Base-by-base conservation (phyloP, 2,329 filamentous ascomycete genomes). In the Thielaviopsis euricoi region DNA sequence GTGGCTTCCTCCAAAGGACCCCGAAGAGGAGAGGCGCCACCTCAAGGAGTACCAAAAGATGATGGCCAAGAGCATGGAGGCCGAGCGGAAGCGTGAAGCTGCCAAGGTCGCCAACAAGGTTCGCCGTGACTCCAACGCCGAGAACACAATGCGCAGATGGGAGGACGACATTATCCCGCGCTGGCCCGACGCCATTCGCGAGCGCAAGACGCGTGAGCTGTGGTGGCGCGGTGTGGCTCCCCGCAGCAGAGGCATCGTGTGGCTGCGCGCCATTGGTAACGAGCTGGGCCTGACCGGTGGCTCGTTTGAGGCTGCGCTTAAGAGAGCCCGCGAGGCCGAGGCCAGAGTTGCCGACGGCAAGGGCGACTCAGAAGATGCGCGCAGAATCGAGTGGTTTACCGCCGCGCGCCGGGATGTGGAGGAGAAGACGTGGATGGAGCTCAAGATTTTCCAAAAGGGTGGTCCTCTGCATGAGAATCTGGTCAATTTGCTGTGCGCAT, bases 1-100 rank as follows among this genome's bases (percentile, higher is more conserved):
- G 1, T 93, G 88, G 88, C 74, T 93, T 2, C 87, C 88, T 0
- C 87, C 87, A 1, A 93, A 93, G 71, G 83, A 93, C 63, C 90
- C 89, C 1, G 86, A 86, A 57, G 93, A 98, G 69, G 93, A 98
- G 72, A 87, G 81, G 67, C 85, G 84, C 63, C 93, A 98, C 69
- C 68, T 98, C 63, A 89, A 81, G 65, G 83, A 93, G 67, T 93
- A 90, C 67, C 84, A 90, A 70, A 82, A 78, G 68, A 90, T 93
- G 85, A 87, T 91, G 84, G 76, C 75, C 0, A 74, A 73, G 51
- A 82, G 80, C 63, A 69, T 74, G 55, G 79, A 81, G 64, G 77
- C 79, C 0, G 81, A 84, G 33, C 77, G 78, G 59, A 77, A 77
- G 65, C 79, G 72, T 62, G 80, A 83, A 63, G 75, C 74, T 0